These are phyloP conservation scores for Skeletonema menzelii DNA, from an alignment of 108 stramenopile genomes.

Conservation along the genomic window DNA sequence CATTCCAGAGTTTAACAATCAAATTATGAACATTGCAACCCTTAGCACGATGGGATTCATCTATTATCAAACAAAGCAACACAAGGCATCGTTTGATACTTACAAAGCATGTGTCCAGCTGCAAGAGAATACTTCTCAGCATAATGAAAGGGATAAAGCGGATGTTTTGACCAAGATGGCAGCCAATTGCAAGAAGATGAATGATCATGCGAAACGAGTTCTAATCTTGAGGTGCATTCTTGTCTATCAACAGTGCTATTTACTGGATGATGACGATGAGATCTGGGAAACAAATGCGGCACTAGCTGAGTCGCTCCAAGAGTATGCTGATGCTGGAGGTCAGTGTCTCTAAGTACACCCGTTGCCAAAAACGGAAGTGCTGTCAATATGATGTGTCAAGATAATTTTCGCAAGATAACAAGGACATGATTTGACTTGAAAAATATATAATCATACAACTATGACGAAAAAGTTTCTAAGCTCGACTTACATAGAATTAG, in stretches of 20 bases:
- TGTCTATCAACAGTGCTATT: conserved; percentile 36
- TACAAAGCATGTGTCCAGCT: conserved; percentile 41
- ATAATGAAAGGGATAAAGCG: conserved; percentile 39
- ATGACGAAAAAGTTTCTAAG: background rate
- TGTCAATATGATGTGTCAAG: too few species aligned
- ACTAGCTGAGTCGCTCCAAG: conserved; percentile 34
- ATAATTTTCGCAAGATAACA: too few species aligned
- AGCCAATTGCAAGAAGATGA: conserved; percentile 35
- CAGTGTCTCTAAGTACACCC: conserved; percentile 3
- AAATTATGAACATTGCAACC: conserved; percentile 33
- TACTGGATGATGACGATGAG: conserved; percentile 45
- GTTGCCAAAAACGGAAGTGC: too few species aligned
- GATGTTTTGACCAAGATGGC: conserved; percentile 42
- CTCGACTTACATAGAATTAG: background rate
- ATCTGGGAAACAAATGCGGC: conserved; percentile 43
- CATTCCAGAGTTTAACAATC: conserved; percentile 19
- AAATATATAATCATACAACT: too few species aligned
- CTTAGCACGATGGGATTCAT: conserved; percentile 50
- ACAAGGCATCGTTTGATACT: conserved; percentile 36
- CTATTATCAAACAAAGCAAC: conserved; percentile 39
- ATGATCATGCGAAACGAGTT: conserved; percentile 41
- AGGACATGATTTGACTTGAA: background rate
- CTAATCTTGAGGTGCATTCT: conserved; percentile 29
- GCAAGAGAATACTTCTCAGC: conserved; percentile 18
- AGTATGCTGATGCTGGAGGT: conserved; percentile 33